Conservation (phyloP, 371 early-diverging fungal genomes). For the Mortierella sp. region DNA sequence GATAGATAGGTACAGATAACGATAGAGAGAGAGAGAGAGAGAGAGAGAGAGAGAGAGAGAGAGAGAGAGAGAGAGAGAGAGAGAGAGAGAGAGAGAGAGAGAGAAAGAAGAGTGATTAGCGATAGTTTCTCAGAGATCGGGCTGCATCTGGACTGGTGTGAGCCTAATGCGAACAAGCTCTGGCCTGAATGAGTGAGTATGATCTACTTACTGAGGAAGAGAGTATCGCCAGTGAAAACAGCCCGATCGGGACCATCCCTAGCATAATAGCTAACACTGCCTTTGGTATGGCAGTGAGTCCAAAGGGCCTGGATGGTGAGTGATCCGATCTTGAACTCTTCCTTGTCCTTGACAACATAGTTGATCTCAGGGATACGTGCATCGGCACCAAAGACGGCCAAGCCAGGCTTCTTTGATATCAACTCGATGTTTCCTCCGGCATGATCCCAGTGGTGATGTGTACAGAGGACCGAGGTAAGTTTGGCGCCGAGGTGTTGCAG, state of each 20-base stretch:
- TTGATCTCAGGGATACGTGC: constrained; percentile 87
- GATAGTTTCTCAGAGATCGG: not conserved
- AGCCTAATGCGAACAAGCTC: not conserved
- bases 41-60: not conserved
- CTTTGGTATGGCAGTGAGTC: constrained; percentile 94
- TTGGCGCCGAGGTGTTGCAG: constrained; percentile 62
- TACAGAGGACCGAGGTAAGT: constrained; percentile 73
- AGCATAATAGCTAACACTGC: constrained; percentile 89
- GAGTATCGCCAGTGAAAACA: constrained; percentile 45
- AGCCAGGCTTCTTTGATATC: constrained; percentile 67
- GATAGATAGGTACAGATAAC: no score
- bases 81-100: not conserved
- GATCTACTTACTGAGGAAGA: constrained; percentile 34
- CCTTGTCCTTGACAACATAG: constrained; percentile 77
- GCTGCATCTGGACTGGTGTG: not conserved
- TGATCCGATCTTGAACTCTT: constrained; percentile 80
- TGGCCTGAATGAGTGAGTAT: not conserved
- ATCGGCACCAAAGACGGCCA: constrained; percentile 89
- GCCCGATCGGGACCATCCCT: constrained; percentile 58
- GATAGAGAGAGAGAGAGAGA: no score
- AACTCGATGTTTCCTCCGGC: constrained; percentile 81
- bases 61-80: not conserved
- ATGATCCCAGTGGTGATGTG: constrained; percentile 89
- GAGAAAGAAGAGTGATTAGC: not conserved
- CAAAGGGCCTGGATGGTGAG: constrained; percentile 70